Conservation (phyloP, 768 basidiomycete genomes). For the Coprinellus aureogranulatus region DNA sequence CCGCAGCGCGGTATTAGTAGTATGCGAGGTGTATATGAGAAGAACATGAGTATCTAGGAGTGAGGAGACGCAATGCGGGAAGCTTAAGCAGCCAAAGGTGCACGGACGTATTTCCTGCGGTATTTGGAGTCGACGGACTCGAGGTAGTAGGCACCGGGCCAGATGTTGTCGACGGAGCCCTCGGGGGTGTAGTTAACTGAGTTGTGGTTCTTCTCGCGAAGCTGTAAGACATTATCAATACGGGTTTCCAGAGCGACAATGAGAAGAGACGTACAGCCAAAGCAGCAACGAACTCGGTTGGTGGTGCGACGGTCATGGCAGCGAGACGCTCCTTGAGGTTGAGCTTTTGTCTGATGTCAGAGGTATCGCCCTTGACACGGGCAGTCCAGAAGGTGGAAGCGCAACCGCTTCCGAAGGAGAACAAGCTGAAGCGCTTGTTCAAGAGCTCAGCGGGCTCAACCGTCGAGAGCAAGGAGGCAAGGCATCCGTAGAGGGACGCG, state of each 20-base stretch:
- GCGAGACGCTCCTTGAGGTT: slow-evolving; percentile 75
- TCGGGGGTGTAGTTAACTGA: slow-evolving; percentile 79
- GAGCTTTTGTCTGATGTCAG: slow-evolving; percentile 77
- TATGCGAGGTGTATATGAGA: background rate
- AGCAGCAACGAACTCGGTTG: slow-evolving; percentile 88
- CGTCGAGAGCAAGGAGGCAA: slow-evolving; percentile 79
- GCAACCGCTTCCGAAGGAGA: slow-evolving; percentile 95
- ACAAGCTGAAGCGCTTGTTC: slow-evolving; percentile 88
- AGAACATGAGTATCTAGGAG: background rate
- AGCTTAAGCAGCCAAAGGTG: slow-evolving; percentile 35
- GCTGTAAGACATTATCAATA: slow-evolving; percentile 41
- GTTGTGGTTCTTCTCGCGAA: slow-evolving; percentile 97
- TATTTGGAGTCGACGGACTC: slow-evolving; percentile 86
- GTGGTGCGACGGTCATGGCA: slow-evolving; percentile 86
- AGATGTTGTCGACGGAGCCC: slow-evolving; percentile 88
- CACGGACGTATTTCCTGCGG: slow-evolving; percentile 79
- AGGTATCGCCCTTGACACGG: slow-evolving; percentile 83
- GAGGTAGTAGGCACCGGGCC: slow-evolving; percentile 93
- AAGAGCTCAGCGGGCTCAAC: slow-evolving; percentile 67
- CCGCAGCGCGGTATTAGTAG: background rate
- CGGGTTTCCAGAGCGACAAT: slow-evolving; percentile 6
- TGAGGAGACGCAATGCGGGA: slow-evolving; percentile 5
- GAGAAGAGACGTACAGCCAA: slow-evolving; percentile 51
- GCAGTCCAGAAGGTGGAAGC: slow-evolving; percentile 93
- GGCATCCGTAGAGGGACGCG: slow-evolving; percentile 90